Conservation (phyloP, 345 rosid species). For the Populus alba region DNA sequence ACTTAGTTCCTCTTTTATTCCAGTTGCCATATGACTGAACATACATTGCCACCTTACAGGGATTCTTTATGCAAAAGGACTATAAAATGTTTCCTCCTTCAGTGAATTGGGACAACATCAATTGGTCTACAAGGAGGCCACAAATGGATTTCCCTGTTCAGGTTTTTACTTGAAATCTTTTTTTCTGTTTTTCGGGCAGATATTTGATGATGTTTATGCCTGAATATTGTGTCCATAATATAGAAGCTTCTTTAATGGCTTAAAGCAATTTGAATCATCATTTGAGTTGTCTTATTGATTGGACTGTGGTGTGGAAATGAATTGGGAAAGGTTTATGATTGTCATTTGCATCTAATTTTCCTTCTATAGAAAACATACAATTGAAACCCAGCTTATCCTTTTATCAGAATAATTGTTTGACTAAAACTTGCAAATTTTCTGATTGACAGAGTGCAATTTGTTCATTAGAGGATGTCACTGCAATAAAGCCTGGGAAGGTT, state of each 20-base stretch:
- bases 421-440: constrained; percentile 17
- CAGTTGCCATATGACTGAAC: background rate
- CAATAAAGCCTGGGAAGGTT: constrained; percentile 83
- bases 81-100: constrained; percentile 99
- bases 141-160: constrained; percentile 99
- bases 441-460: constrained; percentile 77
- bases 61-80: constrained; percentile 97
- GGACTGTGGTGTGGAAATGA: background rate
- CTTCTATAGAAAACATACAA: background rate
- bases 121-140: constrained; percentile 88
- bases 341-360: background rate
- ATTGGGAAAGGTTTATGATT: background rate
- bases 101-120: constrained; percentile 85
- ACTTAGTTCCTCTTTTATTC: background rate
- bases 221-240: background rate
- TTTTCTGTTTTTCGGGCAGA: background rate
- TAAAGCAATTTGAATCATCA: background rate
- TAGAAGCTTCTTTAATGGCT: background rate
- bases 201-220: background rate
- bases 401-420: constrained; percentile 6
- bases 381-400: background rate
- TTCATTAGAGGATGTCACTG: constrained; percentile 79
- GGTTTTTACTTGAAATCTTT: constrained; percentile 38
- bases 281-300: background rate
- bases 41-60: constrained; percentile 41